Percentiles rank a stretch among this genome's conserved stretches.
phyloP scores from a whole-genome alignment of 73 alveolate species.

The Paramecium biaurelia region DNA sequence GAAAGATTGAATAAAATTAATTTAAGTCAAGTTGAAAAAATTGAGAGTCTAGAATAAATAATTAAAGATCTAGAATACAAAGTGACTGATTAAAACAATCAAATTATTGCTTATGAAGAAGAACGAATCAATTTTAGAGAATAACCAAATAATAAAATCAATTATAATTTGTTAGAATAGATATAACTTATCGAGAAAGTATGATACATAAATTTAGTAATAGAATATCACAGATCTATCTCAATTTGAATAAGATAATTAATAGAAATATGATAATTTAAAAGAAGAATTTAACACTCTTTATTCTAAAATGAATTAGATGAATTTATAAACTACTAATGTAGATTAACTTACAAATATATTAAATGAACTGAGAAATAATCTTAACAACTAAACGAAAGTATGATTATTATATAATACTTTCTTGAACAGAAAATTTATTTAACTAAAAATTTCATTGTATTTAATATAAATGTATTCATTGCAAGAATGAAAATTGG shows the following conservation, averaged over 20 bases:
- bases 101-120: constrained; percentile 15
- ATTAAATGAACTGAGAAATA: constrained; percentile 19
- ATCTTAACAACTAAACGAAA: constrained; percentile 18
- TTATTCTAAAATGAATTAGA: not conserved
- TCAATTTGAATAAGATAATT: not conserved
- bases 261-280: not conserved
- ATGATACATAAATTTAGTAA: not conserved
- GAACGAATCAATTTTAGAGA: not conserved
- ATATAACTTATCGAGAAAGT: not conserved
- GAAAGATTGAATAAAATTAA: not conserved
- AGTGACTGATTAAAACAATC: not conserved
- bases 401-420: constrained; percentile 9
- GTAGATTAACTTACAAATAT: not conserved
- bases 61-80: not conserved
- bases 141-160: not conserved
- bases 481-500: too few species aligned
- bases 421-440: too few species aligned
- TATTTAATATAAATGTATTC: too few species aligned
- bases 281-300: constrained; percentile 68
- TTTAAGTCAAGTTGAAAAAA: not conserved
- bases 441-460: too few species aligned
- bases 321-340: not conserved
- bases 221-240: not conserved
- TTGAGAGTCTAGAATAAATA: not conserved
- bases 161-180: not conserved